These are phyloP conservation scores for Artemisia tridentata DNA, from an alignment of 129 eudicot genomes.

Conservation along the genomic window DNA sequence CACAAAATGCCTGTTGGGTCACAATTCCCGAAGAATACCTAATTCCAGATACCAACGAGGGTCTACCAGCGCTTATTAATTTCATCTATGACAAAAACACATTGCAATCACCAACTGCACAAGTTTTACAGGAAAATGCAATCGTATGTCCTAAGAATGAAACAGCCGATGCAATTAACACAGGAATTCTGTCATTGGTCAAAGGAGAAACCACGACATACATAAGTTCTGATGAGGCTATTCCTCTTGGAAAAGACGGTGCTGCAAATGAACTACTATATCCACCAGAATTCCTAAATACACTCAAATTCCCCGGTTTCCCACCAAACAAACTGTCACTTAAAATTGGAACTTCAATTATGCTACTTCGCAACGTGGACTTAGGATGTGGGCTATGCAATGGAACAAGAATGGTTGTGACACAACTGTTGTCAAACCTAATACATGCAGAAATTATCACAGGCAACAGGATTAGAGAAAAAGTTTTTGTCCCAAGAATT, in stretches of 20 bases:
- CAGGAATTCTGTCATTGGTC: neutral
- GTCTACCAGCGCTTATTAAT: too few relatives aligned
- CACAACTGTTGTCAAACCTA: neutral
- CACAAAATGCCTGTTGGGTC: too few relatives aligned
- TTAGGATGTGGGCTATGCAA: neutral
- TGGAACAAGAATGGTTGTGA: neutral
- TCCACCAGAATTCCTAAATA: too few relatives aligned
- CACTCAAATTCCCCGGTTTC: too few relatives aligned
- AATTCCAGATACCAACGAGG: too few relatives aligned
- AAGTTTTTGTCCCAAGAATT: too few relatives aligned
- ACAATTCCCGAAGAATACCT: too few relatives aligned
- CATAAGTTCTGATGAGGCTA: neutral
- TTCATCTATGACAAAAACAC: neutral
- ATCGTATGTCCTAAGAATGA: constrained; percentile 9
- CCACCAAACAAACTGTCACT: too few relatives aligned
- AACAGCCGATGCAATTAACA: neutral
- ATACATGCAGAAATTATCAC: too few relatives aligned
- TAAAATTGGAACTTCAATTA: neutral
- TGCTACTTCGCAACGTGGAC: neutral
- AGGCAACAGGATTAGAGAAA: too few relatives aligned
- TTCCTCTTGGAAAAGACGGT: neutral
- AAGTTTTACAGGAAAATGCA: neutral
- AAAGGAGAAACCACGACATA: neutral
- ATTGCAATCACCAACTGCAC: neutral
- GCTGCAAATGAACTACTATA: too few relatives aligned